Conservation (phyloP, 1,139 yeast species). For the Taphrina pruni region DNA sequence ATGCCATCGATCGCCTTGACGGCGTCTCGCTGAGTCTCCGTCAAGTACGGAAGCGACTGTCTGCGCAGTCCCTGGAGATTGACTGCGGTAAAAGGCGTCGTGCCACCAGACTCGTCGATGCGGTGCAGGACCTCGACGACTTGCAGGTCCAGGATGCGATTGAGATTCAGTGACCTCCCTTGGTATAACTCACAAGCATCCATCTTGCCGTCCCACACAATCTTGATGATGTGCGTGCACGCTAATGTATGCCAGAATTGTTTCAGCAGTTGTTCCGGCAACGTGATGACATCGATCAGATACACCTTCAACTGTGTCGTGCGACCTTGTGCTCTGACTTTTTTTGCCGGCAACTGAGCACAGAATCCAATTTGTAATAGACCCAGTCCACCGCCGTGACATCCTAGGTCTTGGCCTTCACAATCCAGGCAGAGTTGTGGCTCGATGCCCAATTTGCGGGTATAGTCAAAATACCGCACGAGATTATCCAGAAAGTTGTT, state of each 20-base stretch:
- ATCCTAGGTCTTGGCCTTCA: constrained; percentile 16
- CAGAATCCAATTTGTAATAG: constrained; percentile 4
- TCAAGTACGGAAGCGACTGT: constrained; percentile 1
- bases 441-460: not conserved
- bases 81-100: not conserved
- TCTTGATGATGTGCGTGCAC: not conserved
- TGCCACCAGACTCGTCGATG: not conserved
- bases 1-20: constrained; percentile 13
- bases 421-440: not conserved
- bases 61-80: not conserved
- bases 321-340: not conserved
- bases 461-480: not conserved
- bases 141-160: constrained; percentile 13
- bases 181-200: constrained; percentile 1
- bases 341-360: not conserved
- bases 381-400: constrained; percentile 7
- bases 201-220: constrained; percentile 26
- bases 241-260: constrained; percentile 4
- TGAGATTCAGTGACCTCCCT: not conserved
- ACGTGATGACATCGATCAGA: constrained; percentile 6
- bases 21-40: not conserved
- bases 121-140: constrained; percentile 7
- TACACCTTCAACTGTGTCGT: constrained; percentile 4
- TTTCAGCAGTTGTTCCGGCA: not conserved
- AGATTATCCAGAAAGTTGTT: not conserved